Evolutionary conservation across 371 early-diverging fungal species (phyloP).

Genomic region (Lichtheimia corymbifera): DNA sequence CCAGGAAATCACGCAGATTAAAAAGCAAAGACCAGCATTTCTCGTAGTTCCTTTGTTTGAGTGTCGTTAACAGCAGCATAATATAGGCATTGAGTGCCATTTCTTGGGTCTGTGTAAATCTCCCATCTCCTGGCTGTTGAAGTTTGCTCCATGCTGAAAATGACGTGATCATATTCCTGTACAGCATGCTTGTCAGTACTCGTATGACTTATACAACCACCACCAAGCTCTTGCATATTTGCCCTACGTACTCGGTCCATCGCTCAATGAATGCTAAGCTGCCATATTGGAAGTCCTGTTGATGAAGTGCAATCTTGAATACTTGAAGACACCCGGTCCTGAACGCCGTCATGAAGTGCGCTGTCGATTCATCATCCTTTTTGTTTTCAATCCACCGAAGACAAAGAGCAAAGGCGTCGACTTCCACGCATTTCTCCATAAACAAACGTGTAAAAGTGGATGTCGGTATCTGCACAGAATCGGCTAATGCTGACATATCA

Average conservation of each 20-base stretch:
- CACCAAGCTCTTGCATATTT: neutral
- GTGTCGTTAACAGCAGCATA: conserved; percentile 44
- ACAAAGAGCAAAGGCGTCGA: conserved; percentile 53
- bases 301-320: conserved; percentile 31
- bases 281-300: conserved; percentile 32
- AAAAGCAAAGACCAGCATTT: conserved; percentile 44
- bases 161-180: conserved; percentile 36
- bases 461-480: conserved; percentile 30
- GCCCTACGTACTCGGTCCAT: conserved; percentile 38
- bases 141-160: conserved; percentile 35
- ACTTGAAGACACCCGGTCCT: conserved; percentile 43
- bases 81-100: conserved; percentile 54
- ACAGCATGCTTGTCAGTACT: neutral
- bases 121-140: conserved; percentile 1
- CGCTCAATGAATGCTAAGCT: conserved; percentile 39
- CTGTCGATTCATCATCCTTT: conserved; percentile 18
- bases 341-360: conserved; percentile 32
- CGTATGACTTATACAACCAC: neutral
- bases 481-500: conserved; percentile 29
- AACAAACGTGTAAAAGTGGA: conserved; percentile 31
- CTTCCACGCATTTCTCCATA: conserved; percentile 61
- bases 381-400: conserved; percentile 36
- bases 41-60: conserved; percentile 54
- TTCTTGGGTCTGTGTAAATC: conserved; percentile 28
- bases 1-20: conserved; percentile 45